Conservation (phyloP, 2,329 filamentous ascomycete species). For the Teratosphaeria epicoccoides region DNA sequence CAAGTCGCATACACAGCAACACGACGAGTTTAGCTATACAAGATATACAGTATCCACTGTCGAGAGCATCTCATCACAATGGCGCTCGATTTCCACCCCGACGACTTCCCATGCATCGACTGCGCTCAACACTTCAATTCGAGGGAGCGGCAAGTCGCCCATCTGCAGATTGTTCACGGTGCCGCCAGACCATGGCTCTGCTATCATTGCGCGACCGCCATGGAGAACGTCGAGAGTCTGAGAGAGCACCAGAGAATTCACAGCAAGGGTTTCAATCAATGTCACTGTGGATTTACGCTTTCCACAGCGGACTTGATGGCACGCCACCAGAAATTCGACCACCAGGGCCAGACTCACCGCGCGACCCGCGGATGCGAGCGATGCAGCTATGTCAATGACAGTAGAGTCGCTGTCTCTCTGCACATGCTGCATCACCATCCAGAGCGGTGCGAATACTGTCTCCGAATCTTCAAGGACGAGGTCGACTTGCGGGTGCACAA, state of each 20-base stretch:
- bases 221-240: neutral
- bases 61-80: neutral
- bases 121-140: neutral
- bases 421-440: neutral
- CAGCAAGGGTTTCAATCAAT: neutral
- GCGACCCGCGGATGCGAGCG: neutral
- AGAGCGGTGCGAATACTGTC: neutral
- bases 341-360: neutral
- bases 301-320: neutral
- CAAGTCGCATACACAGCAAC: neutral
- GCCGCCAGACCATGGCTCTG: neutral
- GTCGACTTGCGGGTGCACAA: neutral
- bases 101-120: neutral
- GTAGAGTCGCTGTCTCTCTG: neutral
- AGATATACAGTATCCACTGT: too few species aligned
- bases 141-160: neutral
- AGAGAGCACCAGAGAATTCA: neutral
- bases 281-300: neutral
- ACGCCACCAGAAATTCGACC: neutral
- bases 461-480: neutral
- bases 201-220: neutral
- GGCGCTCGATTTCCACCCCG: neutral
- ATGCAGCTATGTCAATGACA: neutral
- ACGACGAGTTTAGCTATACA: neutral
- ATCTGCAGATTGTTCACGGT: neutral